phyloP scores from a whole-genome alignment of 164 flowering plant species.

The Vitis rupestris region DNA sequence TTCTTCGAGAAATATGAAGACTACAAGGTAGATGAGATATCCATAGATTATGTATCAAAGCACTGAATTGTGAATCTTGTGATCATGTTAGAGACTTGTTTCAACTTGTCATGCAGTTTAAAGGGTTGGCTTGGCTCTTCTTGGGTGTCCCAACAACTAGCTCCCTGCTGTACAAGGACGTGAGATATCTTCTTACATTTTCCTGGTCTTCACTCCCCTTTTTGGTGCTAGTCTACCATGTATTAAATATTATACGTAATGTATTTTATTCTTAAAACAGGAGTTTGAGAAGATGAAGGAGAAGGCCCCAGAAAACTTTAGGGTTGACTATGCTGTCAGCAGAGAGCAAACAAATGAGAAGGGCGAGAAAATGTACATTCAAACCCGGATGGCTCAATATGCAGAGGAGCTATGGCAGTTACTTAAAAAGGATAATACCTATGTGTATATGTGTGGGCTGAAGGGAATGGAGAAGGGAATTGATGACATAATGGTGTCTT shows the following conservation, averaged over 20 bases:
- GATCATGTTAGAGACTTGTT: too few species aligned
- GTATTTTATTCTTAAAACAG: slow-evolving; percentile 30
- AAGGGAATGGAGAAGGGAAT: slow-evolving; percentile 99
- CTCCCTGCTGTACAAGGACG: slow-evolving; percentile 95
- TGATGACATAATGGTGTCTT: slow-evolving; percentile 84
- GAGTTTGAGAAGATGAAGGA: slow-evolving; percentile 98
- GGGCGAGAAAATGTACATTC: slow-evolving; percentile 99
- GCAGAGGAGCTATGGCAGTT: slow-evolving; percentile 93
- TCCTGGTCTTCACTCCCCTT: too few species aligned
- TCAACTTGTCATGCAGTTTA: slow-evolving; percentile 55
- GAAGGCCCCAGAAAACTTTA: slow-evolving; percentile 79
- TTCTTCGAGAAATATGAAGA: slow-evolving; percentile 95
- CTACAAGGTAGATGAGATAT: slow-evolving; percentile 64
- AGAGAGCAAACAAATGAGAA: slow-evolving; percentile 88
- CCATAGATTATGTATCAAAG: too few species aligned
- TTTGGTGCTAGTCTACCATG: too few species aligned
- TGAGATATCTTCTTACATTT: slow-evolving; percentile 16
- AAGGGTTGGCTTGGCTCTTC: slow-evolving; percentile 98
- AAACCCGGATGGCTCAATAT: slow-evolving; percentile 94
- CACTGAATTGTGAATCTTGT: too few species aligned
- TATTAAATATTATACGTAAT: too few species aligned
- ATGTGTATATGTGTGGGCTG: slow-evolving; percentile 91
- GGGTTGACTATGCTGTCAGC: slow-evolving; percentile 92
- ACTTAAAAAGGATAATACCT: slow-evolving; percentile 95
- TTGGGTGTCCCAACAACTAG: slow-evolving; percentile 98